These are phyloP conservation scores for Closterium sp. DNA, from an alignment of 139 green algal genomes.

Conservation along the genomic window DNA sequence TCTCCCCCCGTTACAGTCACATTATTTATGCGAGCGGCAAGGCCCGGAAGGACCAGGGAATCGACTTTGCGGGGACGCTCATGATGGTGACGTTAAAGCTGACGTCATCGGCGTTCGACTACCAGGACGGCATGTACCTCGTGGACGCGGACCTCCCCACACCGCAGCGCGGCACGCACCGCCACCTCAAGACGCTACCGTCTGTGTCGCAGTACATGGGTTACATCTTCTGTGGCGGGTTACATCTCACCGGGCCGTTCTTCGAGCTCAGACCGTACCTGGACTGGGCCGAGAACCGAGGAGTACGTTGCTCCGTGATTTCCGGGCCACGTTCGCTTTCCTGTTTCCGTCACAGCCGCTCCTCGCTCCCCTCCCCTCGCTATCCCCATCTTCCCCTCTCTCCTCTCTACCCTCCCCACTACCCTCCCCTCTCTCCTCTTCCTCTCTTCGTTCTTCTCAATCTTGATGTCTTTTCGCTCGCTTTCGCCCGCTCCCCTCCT, in stretches of 20 bases:
- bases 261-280: constrained; percentile 50
- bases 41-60: background rate
- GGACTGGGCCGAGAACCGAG: constrained; percentile 7
- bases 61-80: constrained; percentile 48
- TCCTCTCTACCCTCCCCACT: too few relatives aligned
- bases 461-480: background rate
- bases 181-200: constrained; percentile 17
- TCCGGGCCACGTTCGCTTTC: too few relatives aligned
- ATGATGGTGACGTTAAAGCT: constrained; percentile 49
- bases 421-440: background rate
- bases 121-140: constrained; percentile 36
- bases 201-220: constrained; percentile 47
- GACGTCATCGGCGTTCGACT: constrained; percentile 36
- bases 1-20: background rate
- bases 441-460: background rate
- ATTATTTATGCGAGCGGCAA: background rate
- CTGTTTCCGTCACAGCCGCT: too few relatives aligned
- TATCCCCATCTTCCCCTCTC: background rate
- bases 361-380: too few relatives aligned
- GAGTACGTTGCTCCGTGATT: constrained; percentile 6
- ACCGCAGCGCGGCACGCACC: background rate
- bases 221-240: constrained; percentile 41
- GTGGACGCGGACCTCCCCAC: constrained; percentile 8
- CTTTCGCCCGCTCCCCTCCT: background rate
- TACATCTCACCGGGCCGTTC: constrained; percentile 34